phyloP scores from a whole-genome alignment of 169 alveolate species.

The Eimeria zaria region DNA sequence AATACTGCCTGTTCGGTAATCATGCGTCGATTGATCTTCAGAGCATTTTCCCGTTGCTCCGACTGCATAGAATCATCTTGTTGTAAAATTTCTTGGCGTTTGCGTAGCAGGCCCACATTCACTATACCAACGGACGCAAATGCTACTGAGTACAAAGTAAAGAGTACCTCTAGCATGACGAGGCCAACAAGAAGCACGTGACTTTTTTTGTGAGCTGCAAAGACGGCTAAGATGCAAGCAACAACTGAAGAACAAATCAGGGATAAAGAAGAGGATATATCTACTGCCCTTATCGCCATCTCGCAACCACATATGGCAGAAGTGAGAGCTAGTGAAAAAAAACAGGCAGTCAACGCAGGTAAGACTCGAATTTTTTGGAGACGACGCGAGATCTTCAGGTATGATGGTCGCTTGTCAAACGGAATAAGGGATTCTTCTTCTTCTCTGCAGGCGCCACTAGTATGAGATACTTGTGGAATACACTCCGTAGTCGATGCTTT shows the following conservation, averaged over 20 bases:
- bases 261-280: constrained; percentile 13
- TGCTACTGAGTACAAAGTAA: constrained; percentile 53
- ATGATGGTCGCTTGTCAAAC: constrained; percentile 51
- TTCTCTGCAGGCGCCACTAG: neutral
- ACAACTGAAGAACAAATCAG: constrained; percentile 11
- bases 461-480: neutral
- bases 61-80: constrained; percentile 27
- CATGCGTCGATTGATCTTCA: constrained; percentile 22
- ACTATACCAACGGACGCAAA: constrained; percentile 37
- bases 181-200: constrained; percentile 66
- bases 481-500: neutral
- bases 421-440: constrained; percentile 8
- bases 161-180: constrained; percentile 35
- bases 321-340: constrained; percentile 28
- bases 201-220: constrained; percentile 40
- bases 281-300: constrained; percentile 9
- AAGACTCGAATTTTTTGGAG: constrained; percentile 28
- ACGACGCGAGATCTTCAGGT: constrained; percentile 13
- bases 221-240: constrained; percentile 4
- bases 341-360: constrained; percentile 37
- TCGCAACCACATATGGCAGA: constrained; percentile 47
- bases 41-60: constrained; percentile 53
- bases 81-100: neutral
- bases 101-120: constrained; percentile 16
- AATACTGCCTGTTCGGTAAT: constrained; percentile 31